Conservation (phyloP, 805 yeast species). For the Candida insectorum region DNA sequence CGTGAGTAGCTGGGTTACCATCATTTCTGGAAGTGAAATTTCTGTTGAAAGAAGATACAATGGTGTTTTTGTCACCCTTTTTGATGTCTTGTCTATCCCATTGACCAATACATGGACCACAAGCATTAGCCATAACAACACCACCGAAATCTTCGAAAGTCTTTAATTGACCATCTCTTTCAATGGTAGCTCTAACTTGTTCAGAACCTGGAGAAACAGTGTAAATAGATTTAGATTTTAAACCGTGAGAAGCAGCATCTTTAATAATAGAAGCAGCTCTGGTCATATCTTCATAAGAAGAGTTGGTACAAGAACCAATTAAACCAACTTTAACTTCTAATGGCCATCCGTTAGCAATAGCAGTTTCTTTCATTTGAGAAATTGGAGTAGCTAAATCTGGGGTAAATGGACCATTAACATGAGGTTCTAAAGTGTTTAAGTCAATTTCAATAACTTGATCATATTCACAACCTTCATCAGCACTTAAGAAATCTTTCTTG, state of each 20-base stretch:
- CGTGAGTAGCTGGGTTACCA: conserved; percentile 96
- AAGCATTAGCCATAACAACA: conserved; percentile 92
- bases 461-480: conserved; percentile 91
- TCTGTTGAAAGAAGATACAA: conserved; percentile 96
- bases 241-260: conserved; percentile 88
- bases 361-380: conserved; percentile 80
- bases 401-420: conserved; percentile 96
- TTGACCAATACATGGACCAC: conserved; percentile 99
- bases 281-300: conserved; percentile 97
- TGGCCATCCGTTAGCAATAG: conserved; percentile 89
- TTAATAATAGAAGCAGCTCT: conserved; percentile 90
- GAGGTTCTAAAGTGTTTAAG: conserved; percentile 87
- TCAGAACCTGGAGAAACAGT: conserved; percentile 98
- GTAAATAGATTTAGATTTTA: conserved; percentile 87
- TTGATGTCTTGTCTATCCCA: conserved; percentile 95
- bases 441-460: conserved; percentile 92
- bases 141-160: conserved; percentile 92
- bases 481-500: conserved; percentile 62
- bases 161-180: conserved; percentile 88
- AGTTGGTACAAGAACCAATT: conserved; percentile 98
- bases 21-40: conserved; percentile 97
- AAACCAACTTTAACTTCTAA: conserved; percentile 87
- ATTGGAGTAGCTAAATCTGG: conserved; percentile 97
- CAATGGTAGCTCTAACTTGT: conserved; percentile 97
- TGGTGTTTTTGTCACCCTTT: conserved; percentile 94